Evolutionary conservation across 768 basidiomycete genomes (phyloP).

Genomic region (Hydnum rufescens): DNA sequence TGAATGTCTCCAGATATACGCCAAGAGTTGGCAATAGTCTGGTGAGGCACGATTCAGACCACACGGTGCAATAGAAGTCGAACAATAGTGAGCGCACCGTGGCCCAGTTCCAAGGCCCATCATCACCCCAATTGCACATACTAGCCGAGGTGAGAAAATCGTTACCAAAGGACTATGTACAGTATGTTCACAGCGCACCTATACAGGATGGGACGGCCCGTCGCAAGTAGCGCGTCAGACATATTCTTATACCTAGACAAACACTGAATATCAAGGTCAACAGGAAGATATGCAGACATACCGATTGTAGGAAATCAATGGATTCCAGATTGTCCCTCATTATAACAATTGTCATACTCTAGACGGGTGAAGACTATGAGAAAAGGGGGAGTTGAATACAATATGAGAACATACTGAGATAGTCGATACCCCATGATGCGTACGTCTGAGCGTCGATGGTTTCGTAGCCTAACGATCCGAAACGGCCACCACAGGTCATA

Average conservation of each 20-base stretch:
- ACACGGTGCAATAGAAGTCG: not conserved
- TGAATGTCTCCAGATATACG: conserved; percentile 34
- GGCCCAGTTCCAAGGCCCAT: conserved; percentile 27
- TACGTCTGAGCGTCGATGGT: conserved; percentile 28
- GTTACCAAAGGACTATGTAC: not conserved
- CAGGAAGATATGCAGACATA: no score
- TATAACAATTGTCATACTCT: conserved; percentile 32
- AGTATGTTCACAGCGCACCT: conserved; percentile 16
- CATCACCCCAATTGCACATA: conserved; percentile 28
- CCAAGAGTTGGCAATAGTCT: conserved; percentile 23
- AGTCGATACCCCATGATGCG: conserved; percentile 30
- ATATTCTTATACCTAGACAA: conserved; percentile 28
- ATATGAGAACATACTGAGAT: conserved; percentile 25
- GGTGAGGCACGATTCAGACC: not conserved
- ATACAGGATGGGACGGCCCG: conserved; percentile 29
- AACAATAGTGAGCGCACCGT: conserved; percentile 3
- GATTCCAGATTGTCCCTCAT: conserved; percentile 22
- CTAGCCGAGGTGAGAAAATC: not conserved
- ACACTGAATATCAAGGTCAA: no score
- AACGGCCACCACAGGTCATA: conserved; percentile 20
- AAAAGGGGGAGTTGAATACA: not conserved
- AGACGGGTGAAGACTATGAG: not conserved
- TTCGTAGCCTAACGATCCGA: conserved; percentile 28
- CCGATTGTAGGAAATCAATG: conserved; percentile 28
- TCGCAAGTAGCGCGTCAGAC: conserved; percentile 27